Evolutionary conservation across 306 rosid species (phyloP).

Genomic region (Gillenia trifoliata): DNA sequence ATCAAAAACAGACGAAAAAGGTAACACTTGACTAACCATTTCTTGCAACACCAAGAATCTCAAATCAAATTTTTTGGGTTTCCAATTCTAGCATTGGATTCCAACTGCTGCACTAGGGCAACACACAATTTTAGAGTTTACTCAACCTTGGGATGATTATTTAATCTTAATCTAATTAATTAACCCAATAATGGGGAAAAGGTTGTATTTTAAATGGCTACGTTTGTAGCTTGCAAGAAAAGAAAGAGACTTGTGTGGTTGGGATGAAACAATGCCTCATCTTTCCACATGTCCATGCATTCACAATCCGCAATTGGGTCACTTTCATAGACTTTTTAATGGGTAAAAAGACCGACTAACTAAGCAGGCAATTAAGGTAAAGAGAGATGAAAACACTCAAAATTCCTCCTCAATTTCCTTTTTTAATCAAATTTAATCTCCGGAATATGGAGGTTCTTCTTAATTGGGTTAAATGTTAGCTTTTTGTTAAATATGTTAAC

Average conservation of each 20-base stretch:
- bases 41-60: conserved; percentile 37
- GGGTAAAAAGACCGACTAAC: background rate
- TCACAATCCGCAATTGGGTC: conserved; percentile 19
- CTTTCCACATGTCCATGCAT: conserved; percentile 12
- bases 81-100: conserved; percentile 20
- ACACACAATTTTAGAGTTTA: background rate
- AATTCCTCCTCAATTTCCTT: background rate
- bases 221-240: conserved; percentile 33
- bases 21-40: conserved; percentile 22
- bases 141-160: background rate
- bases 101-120: conserved; percentile 10
- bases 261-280: conserved; percentile 18
- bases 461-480: background rate
- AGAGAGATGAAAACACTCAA: background rate
- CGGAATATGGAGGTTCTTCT: no score
- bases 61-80: background rate
- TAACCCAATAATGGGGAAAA: conserved; percentile 7
- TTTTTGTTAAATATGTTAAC: background rate
- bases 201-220: background rate
- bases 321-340: conserved; percentile 21
- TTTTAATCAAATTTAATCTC: background rate
- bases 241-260: conserved; percentile 48
- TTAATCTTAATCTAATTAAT: background rate
- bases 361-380: background rate
- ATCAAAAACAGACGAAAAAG: conserved; percentile 32